phyloP scores from a whole-genome alignment of 495 filamentous ascomycete species.

The Sphaerosporella brunnea region DNA sequence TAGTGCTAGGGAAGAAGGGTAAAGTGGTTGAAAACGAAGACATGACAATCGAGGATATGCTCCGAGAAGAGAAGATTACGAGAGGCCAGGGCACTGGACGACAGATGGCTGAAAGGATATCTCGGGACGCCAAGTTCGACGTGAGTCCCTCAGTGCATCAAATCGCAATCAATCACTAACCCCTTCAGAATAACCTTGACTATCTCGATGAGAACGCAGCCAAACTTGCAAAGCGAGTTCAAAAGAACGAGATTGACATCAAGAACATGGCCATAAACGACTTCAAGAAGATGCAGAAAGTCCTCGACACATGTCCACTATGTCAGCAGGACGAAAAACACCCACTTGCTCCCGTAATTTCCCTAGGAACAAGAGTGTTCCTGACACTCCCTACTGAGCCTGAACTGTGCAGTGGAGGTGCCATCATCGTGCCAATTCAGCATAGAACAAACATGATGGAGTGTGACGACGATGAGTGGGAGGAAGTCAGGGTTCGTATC shows the following conservation, averaged over 20 bases:
- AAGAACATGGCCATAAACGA: conserved; percentile 77
- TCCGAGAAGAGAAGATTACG: conserved; percentile 74
- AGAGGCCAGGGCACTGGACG: conserved; percentile 47
- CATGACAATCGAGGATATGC: conserved; percentile 92
- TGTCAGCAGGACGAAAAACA: conserved; percentile 83
- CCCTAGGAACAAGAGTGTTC: conserved; percentile 70
- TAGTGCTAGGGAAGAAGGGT: conserved; percentile 17
- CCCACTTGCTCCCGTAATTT: conserved; percentile 78
- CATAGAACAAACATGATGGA: conserved; percentile 82
- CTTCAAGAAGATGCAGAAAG: conserved; percentile 74
- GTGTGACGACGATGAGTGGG: conserved; percentile 98
- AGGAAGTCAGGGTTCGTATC: conserved; percentile 54
- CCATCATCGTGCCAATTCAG: conserved; percentile 74
- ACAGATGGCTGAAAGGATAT: conserved; percentile 74
- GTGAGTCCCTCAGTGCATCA: no score
- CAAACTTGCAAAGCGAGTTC: conserved; percentile 75
- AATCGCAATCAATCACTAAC: no score
- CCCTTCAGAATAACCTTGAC: conserved; percentile 58
- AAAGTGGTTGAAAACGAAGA: conserved; percentile 75
- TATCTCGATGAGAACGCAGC: conserved; percentile 94
- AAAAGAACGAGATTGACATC: conserved; percentile 73
- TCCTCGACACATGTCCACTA: conserved; percentile 74
- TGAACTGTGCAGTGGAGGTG: conserved; percentile 65
- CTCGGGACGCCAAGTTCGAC: conserved; percentile 79
- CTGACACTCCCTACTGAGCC: conserved; percentile 81